These are phyloP conservation scores for Aspergillus hortae DNA, from an alignment of 2,329 filamentous ascomycete species.

Conservation along the genomic window DNA sequence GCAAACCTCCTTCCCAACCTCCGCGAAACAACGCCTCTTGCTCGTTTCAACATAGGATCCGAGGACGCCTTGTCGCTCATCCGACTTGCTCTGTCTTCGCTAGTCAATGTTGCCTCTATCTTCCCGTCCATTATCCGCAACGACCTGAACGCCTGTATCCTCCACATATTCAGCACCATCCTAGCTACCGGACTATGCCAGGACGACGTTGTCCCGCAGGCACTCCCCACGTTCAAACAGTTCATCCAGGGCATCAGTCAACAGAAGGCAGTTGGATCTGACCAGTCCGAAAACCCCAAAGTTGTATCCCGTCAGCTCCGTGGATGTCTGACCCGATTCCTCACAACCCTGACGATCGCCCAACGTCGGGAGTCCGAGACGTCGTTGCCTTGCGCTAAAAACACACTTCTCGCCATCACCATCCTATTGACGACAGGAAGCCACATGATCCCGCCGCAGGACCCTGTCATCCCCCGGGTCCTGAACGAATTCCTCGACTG, in stretches of 20 bases:
- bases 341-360: constrained; percentile 61
- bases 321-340: constrained; percentile 76
- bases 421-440: constrained; percentile 81
- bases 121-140: constrained; percentile 96
- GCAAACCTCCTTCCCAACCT: constrained; percentile 79
- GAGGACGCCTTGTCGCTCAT: constrained; percentile 84
- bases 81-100: constrained; percentile 73
- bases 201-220: constrained; percentile 80
- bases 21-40: constrained; percentile 52
- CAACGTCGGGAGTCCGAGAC: constrained; percentile 59
- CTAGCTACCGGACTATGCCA: constrained; percentile 85
- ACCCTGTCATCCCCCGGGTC: constrained; percentile 71
- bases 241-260: constrained; percentile 74
- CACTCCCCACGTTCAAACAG: constrained; percentile 84
- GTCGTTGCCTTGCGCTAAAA: constrained; percentile 86
- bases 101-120: constrained; percentile 91
- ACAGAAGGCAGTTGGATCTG: constrained; percentile 12
- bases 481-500: constrained; percentile 82
- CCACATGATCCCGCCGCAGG: constrained; percentile 68
- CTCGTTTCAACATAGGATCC: constrained; percentile 69
- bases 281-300: constrained; percentile 33
- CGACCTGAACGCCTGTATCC: constrained; percentile 90
- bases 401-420: constrained; percentile 81
- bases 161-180: constrained; percentile 94
- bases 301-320: constrained; percentile 68